Evolutionary conservation across 2,329 filamentous ascomycete genomes (phyloP).

Genomic region (Colletotrichum noveboracense): DNA sequence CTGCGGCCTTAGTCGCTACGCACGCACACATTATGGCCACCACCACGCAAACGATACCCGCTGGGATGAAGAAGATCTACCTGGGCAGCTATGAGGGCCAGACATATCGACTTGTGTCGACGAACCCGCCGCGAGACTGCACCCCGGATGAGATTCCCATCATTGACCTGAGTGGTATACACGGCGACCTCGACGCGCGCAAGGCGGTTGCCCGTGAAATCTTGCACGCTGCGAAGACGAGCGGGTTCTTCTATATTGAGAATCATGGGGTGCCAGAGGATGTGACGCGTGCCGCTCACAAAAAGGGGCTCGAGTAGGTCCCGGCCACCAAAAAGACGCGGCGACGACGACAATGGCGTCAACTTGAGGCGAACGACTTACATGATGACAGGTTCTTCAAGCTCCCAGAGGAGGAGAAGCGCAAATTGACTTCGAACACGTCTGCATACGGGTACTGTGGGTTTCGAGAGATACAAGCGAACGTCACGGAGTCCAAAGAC

Average conservation of each 20-base stretch:
- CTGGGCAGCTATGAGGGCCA: slow-evolving; percentile 9
- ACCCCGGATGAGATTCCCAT: slow-evolving; percentile 49
- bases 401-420: slow-evolving; percentile 33
- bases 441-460: slow-evolving; percentile 19
- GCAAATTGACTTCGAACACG: slow-evolving; percentile 27
- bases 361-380: neutral
- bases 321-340: neutral
- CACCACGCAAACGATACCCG: neutral
- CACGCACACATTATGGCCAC: neutral
- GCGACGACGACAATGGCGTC: neutral
- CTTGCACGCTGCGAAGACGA: slow-evolving; percentile 42
- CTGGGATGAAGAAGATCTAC: slow-evolving; percentile 3
- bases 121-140: slow-evolving; percentile 39
- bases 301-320: slow-evolving; percentile 27
- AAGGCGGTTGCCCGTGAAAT: slow-evolving; percentile 42
- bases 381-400: slow-evolving; percentile 30
- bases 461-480: slow-evolving; percentile 16
- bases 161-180: slow-evolving; percentile 44
- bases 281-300: slow-evolving; percentile 26
- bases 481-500: slow-evolving; percentile 33
- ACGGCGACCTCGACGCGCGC: slow-evolving; percentile 38
- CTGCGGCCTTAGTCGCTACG: neutral
- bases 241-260: slow-evolving; percentile 53
- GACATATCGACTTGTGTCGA: slow-evolving; percentile 11
- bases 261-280: slow-evolving; percentile 45